A percentile compares a stretch with the other conserved stretches of the same genome.
These are phyloP conservation scores for Papiliotrema fonsecae DNA, from an alignment of 1,284 basidiomycete genomes.

Conservation along the genomic window DNA sequence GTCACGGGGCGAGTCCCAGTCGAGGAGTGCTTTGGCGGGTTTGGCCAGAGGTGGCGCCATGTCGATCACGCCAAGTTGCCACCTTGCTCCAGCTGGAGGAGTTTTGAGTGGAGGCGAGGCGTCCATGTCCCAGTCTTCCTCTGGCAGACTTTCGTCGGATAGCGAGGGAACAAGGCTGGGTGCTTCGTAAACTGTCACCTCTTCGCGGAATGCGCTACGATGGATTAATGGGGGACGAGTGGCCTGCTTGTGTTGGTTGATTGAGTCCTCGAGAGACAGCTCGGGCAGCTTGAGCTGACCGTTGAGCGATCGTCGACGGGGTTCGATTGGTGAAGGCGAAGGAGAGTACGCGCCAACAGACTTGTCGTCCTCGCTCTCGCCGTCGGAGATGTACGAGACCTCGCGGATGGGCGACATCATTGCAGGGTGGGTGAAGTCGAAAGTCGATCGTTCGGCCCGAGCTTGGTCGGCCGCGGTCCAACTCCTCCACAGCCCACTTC, in stretches of 20 bases:
- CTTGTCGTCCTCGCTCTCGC: conserved; percentile 5
- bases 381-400: background rate
- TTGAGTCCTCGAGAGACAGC: conserved; percentile 1
- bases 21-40: background rate
- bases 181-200: too few relatives aligned
- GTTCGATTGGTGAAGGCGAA: background rate
- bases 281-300: conserved; percentile 1
- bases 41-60: background rate
- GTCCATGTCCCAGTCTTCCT: conserved; percentile 6
- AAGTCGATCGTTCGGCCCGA: conserved; percentile 2
- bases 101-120: background rate
- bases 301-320: background rate
- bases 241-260: background rate
- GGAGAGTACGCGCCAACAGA: background rate
- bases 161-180: background rate
- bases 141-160: conserved; percentile 4
- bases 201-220: background rate
- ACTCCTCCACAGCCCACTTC: conserved; percentile 25
- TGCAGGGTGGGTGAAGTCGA: conserved; percentile 16
- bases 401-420: conserved; percentile 19
- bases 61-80: background rate
- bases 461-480: conserved; percentile 25
- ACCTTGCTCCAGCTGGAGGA: background rate
- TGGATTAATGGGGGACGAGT: background rate
- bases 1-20: background rate